These are phyloP conservation scores for Stentor roeselii DNA, from an alignment of 73 alveolate species.

Conservation along the genomic window DNA sequence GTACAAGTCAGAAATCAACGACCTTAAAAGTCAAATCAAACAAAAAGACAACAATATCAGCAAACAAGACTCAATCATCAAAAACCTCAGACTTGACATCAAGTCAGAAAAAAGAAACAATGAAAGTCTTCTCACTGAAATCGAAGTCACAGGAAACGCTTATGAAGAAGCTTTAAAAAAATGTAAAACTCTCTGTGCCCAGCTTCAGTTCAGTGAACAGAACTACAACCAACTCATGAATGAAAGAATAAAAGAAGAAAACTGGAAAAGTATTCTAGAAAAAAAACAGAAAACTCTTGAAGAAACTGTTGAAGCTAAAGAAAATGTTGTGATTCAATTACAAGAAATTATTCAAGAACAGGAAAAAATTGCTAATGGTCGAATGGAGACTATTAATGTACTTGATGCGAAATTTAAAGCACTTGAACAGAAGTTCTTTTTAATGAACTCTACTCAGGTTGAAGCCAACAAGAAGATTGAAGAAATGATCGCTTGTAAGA, in stretches of 20 bases:
- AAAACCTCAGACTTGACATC: background rate
- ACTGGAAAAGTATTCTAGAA: conserved; percentile 8
- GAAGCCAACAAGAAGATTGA: background rate
- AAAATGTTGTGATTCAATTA: background rate
- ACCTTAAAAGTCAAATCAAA: background rate
- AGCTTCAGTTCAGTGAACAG: background rate
- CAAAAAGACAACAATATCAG: background rate
- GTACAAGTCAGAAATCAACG: background rate
- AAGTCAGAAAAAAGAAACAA: conserved; percentile 14
- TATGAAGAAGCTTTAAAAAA: conserved; percentile 10
- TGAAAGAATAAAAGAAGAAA: conserved; percentile 13
- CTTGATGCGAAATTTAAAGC: conserved; percentile 1
- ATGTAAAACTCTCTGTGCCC: background rate
- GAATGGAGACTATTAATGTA: background rate
- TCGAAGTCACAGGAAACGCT: conserved; percentile 27
- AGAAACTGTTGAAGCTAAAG: background rate
- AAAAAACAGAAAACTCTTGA: background rate
- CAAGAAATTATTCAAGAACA: conserved; percentile 3
- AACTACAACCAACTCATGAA: conserved; percentile 16
- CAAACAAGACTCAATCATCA: background rate
- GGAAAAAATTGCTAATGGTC: background rate
- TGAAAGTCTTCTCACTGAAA: background rate
- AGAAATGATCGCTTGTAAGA: background rate
- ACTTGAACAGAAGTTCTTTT: background rate
- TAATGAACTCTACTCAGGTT: background rate